Conservation (phyloP, 164 flowering plant genomes). For the Piper longum region DNA sequence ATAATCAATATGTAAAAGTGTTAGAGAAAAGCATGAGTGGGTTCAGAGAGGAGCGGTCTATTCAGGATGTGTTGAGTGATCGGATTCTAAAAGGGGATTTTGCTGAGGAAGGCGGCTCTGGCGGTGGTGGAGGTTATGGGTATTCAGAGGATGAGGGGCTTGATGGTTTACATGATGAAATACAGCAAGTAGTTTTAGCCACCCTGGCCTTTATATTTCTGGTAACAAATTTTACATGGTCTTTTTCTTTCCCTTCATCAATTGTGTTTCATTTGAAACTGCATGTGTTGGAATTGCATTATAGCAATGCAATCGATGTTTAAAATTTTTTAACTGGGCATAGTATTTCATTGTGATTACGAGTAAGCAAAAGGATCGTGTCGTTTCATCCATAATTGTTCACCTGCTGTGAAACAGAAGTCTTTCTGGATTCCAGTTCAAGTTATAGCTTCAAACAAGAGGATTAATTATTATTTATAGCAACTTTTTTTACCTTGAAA, state of each 20-base stretch:
- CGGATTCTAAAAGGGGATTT: slow-evolving; percentile 52
- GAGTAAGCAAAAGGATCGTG: no score
- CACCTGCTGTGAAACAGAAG: no score
- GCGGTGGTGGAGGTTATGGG: slow-evolving; percentile 20
- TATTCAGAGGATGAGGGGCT: slow-evolving; percentile 41
- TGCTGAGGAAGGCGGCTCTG: slow-evolving; percentile 32
- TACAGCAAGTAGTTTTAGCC: slow-evolving; percentile 61
- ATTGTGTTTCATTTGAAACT: background rate
- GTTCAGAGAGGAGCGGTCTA: slow-evolving; percentile 30
- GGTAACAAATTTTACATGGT: slow-evolving; percentile 21
- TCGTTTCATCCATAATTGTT: no score
- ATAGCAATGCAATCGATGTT: background rate
- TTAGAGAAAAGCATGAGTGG: slow-evolving; percentile 43
- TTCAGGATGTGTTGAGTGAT: slow-evolving; percentile 50
- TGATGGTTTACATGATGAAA: slow-evolving; percentile 39
- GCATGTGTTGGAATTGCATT: background rate
- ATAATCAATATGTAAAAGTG: slow-evolving; percentile 59
- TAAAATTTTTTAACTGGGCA: background rate
- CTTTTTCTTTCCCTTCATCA: background rate
- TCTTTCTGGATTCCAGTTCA: background rate
- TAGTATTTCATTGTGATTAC: background rate
- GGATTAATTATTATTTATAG: no score
- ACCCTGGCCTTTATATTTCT: slow-evolving; percentile 45
- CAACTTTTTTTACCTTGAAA: no score
- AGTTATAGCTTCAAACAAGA: no score